These are phyloP conservation scores for Pisolithus albus DNA, from an alignment of 768 basidiomycete genomes.

Conservation along the genomic window DNA sequence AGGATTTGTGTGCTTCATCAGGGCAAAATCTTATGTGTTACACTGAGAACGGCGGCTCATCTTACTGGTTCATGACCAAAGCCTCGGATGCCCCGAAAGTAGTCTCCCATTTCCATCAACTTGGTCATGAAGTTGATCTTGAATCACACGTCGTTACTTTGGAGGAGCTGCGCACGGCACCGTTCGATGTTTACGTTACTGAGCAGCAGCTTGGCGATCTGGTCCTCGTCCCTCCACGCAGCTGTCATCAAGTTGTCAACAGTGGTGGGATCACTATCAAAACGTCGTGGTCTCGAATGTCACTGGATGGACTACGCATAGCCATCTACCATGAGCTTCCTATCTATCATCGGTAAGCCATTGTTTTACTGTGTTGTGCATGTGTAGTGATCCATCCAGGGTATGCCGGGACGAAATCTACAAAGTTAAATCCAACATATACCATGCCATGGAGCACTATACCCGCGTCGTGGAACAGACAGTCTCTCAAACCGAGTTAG, in stretches of 20 bases:
- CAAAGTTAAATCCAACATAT: conserved; percentile 61
- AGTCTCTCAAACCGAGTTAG: not conserved
- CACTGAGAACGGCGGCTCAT: conserved; percentile 62
- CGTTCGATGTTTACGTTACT: conserved; percentile 61
- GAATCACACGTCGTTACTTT: conserved; percentile 62
- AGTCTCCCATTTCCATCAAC: conserved; percentile 48
- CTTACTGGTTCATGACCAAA: conserved; percentile 85
- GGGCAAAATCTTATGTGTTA: conserved; percentile 87
- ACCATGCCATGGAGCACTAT: conserved; percentile 42
- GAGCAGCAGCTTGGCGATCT: conserved; percentile 75
- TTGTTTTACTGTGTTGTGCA: not conserved
- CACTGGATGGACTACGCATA: conserved; percentile 47
- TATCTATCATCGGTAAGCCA: conserved; percentile 63
- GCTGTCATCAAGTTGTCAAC: conserved; percentile 82
- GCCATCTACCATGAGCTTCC: conserved; percentile 72
- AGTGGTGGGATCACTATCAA: conserved; percentile 76
- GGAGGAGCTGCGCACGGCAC: conserved; percentile 56
- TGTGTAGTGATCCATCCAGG: conserved; percentile 30
- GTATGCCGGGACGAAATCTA: conserved; percentile 80
- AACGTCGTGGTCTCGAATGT: conserved; percentile 85
- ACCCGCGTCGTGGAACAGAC: conserved; percentile 12
- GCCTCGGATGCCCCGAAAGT: conserved; percentile 49
- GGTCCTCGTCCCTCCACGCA: conserved; percentile 73
- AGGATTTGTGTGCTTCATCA: conserved; percentile 77
- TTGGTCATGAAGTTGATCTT: conserved; percentile 52